Base-by-base conservation (phyloP, 768 basidiomycete genomes). In the Auriscalpium microsporum region DNA sequence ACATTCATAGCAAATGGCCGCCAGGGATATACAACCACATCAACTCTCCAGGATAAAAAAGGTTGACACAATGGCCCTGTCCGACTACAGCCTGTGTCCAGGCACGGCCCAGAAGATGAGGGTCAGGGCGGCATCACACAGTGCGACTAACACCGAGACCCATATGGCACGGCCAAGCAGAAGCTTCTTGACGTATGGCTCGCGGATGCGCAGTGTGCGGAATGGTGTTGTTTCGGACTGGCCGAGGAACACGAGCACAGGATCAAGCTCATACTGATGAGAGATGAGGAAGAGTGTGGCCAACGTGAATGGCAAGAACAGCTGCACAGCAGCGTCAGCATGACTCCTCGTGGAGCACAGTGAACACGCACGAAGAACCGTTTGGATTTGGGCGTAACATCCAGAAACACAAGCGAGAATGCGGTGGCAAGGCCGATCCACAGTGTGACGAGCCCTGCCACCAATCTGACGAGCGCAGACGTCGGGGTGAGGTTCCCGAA, bases 171-270 rank as follows among this genome's bases (percentile, higher is more conserved):
- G 86, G 10, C 92, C 89, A 16, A 91, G 67, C 8, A 98, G 78
- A 13, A 99, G 77, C 69, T 91, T 94, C 72, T 82, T 84, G 62
- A 99, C 94, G 67, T 97, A 98, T 28, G 89, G 88, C 70, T 99
- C 95, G 52, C 87, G 84, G 54, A 99, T 93, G 45, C 78, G 80
- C 52, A 98, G 86, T 6, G 91, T 92, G 55, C 90, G 85, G 83
- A 98, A 98, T 2, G 95, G 94, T 10, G 94, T 96, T 42, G 94
- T 96, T 69, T 98, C 96, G 45, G 93, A 94, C 69, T 90, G 90
- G 57, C 85, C 85, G 64, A 97, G 72, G 73, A 98, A 90, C 60
- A 97, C 89, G 61, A 98, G 85, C 64, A 98, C 76, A 10, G 96
- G 96, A 68, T 97, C 95, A 52, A 98, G 85, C 69, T 96, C 94